phyloP scores from a whole-genome alignment of 805 yeast genomes.

The Debaryomyces prosopidis region DNA sequence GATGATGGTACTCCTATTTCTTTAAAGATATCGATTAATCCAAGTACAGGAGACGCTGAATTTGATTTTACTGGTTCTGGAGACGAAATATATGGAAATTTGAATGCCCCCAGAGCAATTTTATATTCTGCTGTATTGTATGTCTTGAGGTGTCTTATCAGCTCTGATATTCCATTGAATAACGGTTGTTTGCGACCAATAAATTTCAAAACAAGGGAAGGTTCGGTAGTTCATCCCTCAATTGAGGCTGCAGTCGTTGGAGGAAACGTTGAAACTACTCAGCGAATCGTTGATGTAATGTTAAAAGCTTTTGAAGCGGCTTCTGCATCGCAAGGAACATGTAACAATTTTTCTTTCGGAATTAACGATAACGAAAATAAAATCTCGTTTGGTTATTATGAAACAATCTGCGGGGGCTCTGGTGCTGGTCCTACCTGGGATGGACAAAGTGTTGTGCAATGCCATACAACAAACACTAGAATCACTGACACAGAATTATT shows the following conservation, averaged over 20 bases:
- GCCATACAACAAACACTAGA: slow-evolving; percentile 86
- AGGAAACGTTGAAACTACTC: slow-evolving; percentile 90
- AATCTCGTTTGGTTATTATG: slow-evolving; percentile 80
- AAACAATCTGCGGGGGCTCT: slow-evolving; percentile 88
- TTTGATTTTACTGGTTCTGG: slow-evolving; percentile 85
- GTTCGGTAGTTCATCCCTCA: slow-evolving; percentile 60
- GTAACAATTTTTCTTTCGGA: slow-evolving; percentile 88
- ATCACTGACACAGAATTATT: slow-evolving; percentile 84
- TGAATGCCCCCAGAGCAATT: slow-evolving; percentile 87
- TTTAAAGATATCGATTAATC: slow-evolving; percentile 46
- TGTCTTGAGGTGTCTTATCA: slow-evolving; percentile 76
- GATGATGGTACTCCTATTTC: slow-evolving; percentile 74
- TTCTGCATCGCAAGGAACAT: slow-evolving; percentile 92
- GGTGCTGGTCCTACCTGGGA: slow-evolving; percentile 83
- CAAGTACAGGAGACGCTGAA: slow-evolving; percentile 52
- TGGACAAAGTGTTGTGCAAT: slow-evolving; percentile 80
- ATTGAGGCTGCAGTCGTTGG: slow-evolving; percentile 81
- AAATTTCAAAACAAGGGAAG: slow-evolving; percentile 43
- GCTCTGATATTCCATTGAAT: slow-evolving; percentile 82
- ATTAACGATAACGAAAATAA: slow-evolving; percentile 53
- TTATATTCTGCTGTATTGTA: slow-evolving; percentile 83
- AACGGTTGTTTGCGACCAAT: slow-evolving; percentile 86
- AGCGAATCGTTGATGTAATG: slow-evolving; percentile 81
- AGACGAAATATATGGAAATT: slow-evolving; percentile 76
- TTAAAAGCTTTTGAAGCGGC: slow-evolving; percentile 76